Base-by-base conservation (phyloP, 176 grass and related monocot species). In the Triticum monococcum region DNA sequence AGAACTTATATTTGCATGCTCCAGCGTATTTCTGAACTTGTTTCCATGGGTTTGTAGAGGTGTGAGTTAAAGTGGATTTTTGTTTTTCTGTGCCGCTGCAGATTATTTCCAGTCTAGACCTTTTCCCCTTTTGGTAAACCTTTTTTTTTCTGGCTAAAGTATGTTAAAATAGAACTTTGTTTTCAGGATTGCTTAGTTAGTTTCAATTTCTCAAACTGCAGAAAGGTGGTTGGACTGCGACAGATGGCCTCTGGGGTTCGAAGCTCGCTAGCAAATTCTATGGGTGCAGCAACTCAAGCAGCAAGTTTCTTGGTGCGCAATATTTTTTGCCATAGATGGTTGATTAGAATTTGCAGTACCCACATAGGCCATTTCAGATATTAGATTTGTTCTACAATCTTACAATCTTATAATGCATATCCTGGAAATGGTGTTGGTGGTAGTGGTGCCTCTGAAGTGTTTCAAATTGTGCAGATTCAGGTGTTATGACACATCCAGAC, bases 251-350 rank as follows among this genome's bases (percentile, higher is more conserved):
- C 25, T 99, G 97, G 97, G 89, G 61, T 79, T 99, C 97, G 18
- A 96, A 91, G 89, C 61, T 94, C 52, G 86, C 94, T 79, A 86
- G 79, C 64, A 91, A 88, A 71, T 96, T 79, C 81, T 89, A 92
- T 36, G 94, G 97, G 67, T 99, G 94, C 83, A 99, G 97, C 67
- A 91, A 92, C 77, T 87, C 94, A 64, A 94, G 94, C 86, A 94
- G 89, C 82, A 90, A 88, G 52, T 99, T 93, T 79, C 52, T 86
- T 87, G 91, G 95, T 97, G 75, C 13, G 90, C 67, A 86, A 68
- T 80, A 62, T 78, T 75, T 88, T 88, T 77, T 61, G 7, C 25
- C 75, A 83, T 68, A 77, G 18, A 30, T 20, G 41, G n/a, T 71
- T 78, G 11, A 30, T 89, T 74, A 54, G 70, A 86, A 76, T 71